Percentiles rank a stretch among this genome's conserved stretches.
These are phyloP conservation scores for Tetracentron sinense DNA, from an alignment of 164 flowering plant genomes.

Conservation along the genomic window DNA sequence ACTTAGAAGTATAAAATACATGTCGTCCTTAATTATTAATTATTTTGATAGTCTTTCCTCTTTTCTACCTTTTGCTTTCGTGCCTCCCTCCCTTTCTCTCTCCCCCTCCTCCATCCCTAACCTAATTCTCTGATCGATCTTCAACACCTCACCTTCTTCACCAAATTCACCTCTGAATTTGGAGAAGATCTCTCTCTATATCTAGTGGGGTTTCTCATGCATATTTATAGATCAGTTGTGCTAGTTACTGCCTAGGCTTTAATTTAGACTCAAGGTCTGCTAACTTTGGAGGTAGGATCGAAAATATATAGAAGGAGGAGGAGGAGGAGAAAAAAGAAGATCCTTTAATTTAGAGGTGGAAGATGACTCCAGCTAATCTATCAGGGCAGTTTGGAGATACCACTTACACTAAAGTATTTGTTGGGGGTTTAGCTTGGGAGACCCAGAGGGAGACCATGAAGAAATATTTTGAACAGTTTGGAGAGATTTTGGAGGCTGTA, in stretches of 20 bases:
- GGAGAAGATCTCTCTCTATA: conserved; percentile 14
- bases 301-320: conserved; percentile 1
- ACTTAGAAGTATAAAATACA: conserved; percentile 29
- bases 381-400: conserved; percentile 80
- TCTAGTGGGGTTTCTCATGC: conserved; percentile 10
- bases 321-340: background rate
- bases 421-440: conserved; percentile 96
- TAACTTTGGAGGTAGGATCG: conserved; percentile 14
- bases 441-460: conserved; percentile 92
- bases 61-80: conserved; percentile 28
- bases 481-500: conserved; percentile 92
- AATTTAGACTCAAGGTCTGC: conserved; percentile 10
- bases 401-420: conserved; percentile 91
- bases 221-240: background rate
- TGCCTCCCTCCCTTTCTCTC: conserved; percentile 20
- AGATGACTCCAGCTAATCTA: conserved; percentile 49
- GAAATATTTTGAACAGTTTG: conserved; percentile 89
- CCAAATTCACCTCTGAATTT: conserved; percentile 18
- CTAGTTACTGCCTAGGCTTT: background rate
- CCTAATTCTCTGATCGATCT: conserved; percentile 27
- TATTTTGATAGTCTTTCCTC: conserved; percentile 26
- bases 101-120: conserved; percentile 15
- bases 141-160: conserved; percentile 6
- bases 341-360: conserved; percentile 1
- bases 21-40: conserved; percentile 38